Evolutionary conservation across 1,139 yeast genomes (phyloP), one percentile per base, ranked within the genome.

Genomic region (Taphrina pruni): DNA sequence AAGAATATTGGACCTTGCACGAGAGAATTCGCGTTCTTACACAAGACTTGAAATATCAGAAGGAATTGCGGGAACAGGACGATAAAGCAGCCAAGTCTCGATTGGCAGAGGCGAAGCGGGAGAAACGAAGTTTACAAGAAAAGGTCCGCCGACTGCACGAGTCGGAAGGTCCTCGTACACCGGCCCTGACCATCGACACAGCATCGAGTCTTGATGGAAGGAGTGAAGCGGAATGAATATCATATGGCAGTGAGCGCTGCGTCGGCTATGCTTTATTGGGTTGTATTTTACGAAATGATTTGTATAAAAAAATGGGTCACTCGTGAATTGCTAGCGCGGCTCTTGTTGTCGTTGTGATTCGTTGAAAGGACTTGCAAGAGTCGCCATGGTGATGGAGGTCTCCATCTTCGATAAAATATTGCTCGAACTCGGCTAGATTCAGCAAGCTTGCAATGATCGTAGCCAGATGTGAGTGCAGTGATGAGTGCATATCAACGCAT

Each of bases 31-130:
- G 46, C 3, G 54, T 32, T 9, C 62, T 58, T n/a, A 43, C 51
- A 14, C 62, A 45, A 32, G 62, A 58, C 12, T 41, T 58, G 36
- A 58, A 58, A 20, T 58, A 58, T 21, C 62, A 58, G 17, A 58
- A 58, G 17, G 62, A 58, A 17, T 14, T 58, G 17, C 62, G 62
- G 6, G 62, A 58, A 32, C 62, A 58, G 32, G 62, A 58, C 41
- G 62, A 58, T 26, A 43, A 26, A 32, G 62, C 62, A 7, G 62
- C 62, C 17, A 58, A 58, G 41, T 20, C 54, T 9, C 38, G 62
- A 7, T 35, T 45, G 17, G 39, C 35, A 6, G 62, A 58, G 43
- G 35, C 43, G 20, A 43, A 45, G n/a, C 26, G 35, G 1, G 62
- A 58, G 17, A 56, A 41, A 32, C 9, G 54, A 35, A 46, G 12